phyloP scores from a whole-genome alignment of 495 filamentous ascomycete genomes.

The Neurospora sp. region DNA sequence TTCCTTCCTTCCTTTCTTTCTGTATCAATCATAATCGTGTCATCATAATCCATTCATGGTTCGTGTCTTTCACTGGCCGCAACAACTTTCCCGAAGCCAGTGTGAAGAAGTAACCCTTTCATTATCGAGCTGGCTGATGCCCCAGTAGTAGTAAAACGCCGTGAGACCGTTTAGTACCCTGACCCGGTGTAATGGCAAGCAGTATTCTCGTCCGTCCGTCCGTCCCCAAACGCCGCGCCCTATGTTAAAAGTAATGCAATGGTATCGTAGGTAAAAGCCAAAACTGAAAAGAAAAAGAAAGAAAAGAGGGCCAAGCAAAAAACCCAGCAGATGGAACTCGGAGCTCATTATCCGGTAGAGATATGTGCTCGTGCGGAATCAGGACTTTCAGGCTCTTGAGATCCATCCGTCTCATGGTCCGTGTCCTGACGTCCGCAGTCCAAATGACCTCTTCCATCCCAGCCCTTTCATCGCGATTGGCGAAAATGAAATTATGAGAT shows the following conservation, averaged over 20 bases:
- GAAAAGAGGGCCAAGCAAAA: neutral
- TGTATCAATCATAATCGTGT: neutral
- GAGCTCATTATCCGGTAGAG: neutral
- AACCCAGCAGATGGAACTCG: neutral
- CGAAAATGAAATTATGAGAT: neutral
- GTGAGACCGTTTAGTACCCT: neutral
- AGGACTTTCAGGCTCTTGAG: neutral
- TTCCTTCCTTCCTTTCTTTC: neutral
- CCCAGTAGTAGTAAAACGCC: neutral
- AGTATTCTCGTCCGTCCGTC: neutral
- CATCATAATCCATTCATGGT: neutral
- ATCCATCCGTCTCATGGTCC: neutral
- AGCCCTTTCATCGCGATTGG: neutral
- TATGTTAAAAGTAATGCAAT: neutral
- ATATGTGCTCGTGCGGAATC: neutral
- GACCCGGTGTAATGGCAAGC: neutral
- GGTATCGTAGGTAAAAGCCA: neutral
- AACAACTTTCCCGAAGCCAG: neutral
- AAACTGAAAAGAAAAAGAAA: neutral
- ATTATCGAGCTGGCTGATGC: neutral
- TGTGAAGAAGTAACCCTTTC: neutral
- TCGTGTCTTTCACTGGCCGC: neutral
- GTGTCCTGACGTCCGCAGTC: neutral
- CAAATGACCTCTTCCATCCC: neutral
- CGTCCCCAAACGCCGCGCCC: neutral